Conservation (phyloP, 2,329 filamentous ascomycete species). For the Nothophaeocryptopus gaeumannii region DNA sequence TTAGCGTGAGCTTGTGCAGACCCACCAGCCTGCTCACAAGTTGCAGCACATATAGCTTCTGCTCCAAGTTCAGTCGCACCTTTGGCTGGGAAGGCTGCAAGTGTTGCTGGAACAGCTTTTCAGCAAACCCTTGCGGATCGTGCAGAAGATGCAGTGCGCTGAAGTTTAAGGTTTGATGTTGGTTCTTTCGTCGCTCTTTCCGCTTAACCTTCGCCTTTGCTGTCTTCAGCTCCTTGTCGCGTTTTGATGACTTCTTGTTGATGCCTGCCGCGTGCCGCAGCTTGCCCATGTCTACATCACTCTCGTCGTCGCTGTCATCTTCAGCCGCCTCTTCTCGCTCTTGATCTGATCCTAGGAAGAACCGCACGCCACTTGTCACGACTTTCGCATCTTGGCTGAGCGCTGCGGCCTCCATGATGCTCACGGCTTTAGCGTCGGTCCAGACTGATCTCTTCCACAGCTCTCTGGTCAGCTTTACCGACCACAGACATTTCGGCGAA, state of each 20-base stretch:
- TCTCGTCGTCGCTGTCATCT: constrained; percentile 83
- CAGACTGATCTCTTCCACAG: constrained; percentile 96
- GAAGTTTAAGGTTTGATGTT: constrained; percentile 88
- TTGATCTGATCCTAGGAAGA: constrained; percentile 94
- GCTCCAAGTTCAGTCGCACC: constrained; percentile 79
- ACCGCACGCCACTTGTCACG: constrained; percentile 78
- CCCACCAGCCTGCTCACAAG: constrained; percentile 88
- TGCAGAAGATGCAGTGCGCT: constrained; percentile 91
- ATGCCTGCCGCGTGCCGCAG: constrained; percentile 82
- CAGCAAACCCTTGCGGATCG: constrained; percentile 90
- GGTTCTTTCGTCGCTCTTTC: constrained; percentile 81
- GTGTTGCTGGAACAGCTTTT: constrained; percentile 85
- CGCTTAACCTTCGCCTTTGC: constrained; percentile 79
- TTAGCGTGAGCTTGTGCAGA: constrained; percentile 84
- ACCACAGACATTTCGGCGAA: constrained; percentile 87
- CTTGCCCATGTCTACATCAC: constrained; percentile 72
- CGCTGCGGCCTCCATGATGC: constrained; percentile 93
- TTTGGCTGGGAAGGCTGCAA: constrained; percentile 71
- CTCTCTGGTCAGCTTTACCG: constrained; percentile 90
- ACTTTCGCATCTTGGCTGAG: constrained; percentile 92
- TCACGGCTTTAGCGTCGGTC: constrained; percentile 92
- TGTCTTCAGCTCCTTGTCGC: constrained; percentile 71
- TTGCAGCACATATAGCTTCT: constrained; percentile 85
- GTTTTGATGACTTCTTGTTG: constrained; percentile 96
- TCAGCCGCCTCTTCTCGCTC: constrained; percentile 84